A percentile compares a stretch with the other conserved stretches of the same genome.
Conservation (phyloP, 1,139 yeast species). For the Geotrichum carabidarum region DNA sequence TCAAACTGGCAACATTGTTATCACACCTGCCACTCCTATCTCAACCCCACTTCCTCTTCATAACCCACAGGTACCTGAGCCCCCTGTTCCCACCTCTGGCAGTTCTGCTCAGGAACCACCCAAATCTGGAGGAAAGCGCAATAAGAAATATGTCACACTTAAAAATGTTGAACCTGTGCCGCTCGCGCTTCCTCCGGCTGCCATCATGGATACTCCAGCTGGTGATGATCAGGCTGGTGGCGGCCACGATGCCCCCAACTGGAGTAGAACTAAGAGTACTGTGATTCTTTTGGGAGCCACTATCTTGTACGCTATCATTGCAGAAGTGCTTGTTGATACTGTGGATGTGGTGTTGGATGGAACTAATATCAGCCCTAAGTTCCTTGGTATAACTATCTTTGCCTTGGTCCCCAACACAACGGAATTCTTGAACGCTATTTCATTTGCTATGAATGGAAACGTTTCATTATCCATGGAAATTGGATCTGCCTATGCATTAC, state of each 20-base stretch:
- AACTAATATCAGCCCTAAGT: slow-evolving; percentile 79
- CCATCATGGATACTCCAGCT: not conserved
- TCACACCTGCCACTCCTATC: slow-evolving; percentile 8
- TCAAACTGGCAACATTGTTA: slow-evolving; percentile 24
- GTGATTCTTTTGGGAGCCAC: slow-evolving; percentile 84
- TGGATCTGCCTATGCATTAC: slow-evolving; percentile 95
- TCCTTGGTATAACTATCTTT: slow-evolving; percentile 87
- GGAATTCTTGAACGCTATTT: slow-evolving; percentile 92
- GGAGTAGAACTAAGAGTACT: slow-evolving; percentile 85
- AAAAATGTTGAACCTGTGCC: slow-evolving; percentile 12
- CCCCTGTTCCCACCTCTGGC: not conserved
- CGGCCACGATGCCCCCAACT: slow-evolving; percentile 95
- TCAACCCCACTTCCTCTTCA: slow-evolving; percentile 12
- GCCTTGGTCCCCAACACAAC: slow-evolving; percentile 97
- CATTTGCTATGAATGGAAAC: slow-evolving; percentile 93
- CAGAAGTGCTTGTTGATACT: slow-evolving; percentile 89
- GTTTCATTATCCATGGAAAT: slow-evolving; percentile 92
- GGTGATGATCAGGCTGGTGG: slow-evolving; percentile 38
- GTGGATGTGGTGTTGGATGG: slow-evolving; percentile 81
- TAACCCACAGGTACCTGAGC: slow-evolving; percentile 4
- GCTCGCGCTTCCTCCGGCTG: not conserved
- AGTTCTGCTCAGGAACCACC: not conserved
- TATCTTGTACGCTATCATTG: slow-evolving; percentile 80
- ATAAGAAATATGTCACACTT: slow-evolving; percentile 5
- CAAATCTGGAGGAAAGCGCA: not conserved